These are phyloP conservation scores for Chaetoscypha palmicola DNA, from an alignment of 2,329 filamentous ascomycete species.

Conservation along the genomic window DNA sequence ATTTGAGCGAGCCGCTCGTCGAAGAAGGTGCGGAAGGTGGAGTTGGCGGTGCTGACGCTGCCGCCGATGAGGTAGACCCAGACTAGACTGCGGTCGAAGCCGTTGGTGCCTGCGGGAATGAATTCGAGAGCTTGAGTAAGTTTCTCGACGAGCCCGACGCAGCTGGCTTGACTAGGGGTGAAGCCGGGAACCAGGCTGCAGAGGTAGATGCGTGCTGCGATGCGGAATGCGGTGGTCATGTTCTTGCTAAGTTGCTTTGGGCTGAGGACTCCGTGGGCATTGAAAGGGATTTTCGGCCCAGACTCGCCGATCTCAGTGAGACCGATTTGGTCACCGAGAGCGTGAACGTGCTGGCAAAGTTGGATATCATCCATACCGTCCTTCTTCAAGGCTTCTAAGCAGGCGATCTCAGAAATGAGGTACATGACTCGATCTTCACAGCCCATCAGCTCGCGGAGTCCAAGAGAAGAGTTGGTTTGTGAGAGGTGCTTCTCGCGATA, in stretches of 20 bases:
- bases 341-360: conserved; percentile 81
- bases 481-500: conserved; percentile 92
- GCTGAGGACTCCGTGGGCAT: conserved; percentile 65
- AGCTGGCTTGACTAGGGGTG: conserved; percentile 66
- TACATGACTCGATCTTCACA: conserved; percentile 98
- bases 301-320: conserved; percentile 62
- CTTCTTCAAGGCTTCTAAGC: conserved; percentile 80
- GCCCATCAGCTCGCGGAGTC: conserved; percentile 89
- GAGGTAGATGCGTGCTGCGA: conserved; percentile 92
- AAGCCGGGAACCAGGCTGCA: conserved; percentile 90
- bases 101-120: conserved; percentile 73
- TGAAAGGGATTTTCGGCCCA: conserved; percentile 53
- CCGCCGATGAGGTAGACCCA: conserved; percentile 92
- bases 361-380: conserved; percentile 78
- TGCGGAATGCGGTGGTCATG: conserved; percentile 83
- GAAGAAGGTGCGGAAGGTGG: conserved; percentile 71
- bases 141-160: conserved; percentile 68
- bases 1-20: conserved; percentile 66
- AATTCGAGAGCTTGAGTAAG: conserved; percentile 69
- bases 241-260: conserved; percentile 80
- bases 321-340: conserved; percentile 81
- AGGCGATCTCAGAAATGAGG: conserved; percentile 93
- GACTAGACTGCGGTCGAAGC: conserved; percentile 83
- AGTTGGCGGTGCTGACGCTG: conserved; percentile 64
- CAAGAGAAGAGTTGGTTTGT: conserved; percentile 50